Base-by-base conservation (phyloP, 257 asterid genomes). In the Anisodus tanguticus region DNA sequence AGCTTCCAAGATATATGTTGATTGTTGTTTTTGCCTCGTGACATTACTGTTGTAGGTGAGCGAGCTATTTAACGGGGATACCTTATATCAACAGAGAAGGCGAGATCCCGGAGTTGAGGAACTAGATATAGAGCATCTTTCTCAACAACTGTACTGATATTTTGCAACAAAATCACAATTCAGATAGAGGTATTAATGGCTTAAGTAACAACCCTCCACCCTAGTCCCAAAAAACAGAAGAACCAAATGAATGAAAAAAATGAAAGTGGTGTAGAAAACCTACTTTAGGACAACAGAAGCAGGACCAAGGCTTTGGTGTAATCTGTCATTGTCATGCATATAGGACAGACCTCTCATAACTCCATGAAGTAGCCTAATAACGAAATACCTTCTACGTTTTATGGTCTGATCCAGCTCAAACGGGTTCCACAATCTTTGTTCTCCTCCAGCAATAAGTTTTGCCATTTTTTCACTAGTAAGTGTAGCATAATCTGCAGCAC, bases 291-390 rank as follows among this genome's bases (percentile, higher is more conserved):
- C 90, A 81, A 95, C 88, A 63, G 99, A 95, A 89, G 95, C 92
- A 84, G 99, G 98, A 85, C 99, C 99, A 68, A 95, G 93, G 88
- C 99, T 95, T 88, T 95, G 98, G 89, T 95, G 98, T 87, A 95
- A 72, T 79, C 91, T 90, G 86, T 94, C 97, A 43, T 86, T 87
- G 81, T 89, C 93, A 71, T 95, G 98, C 98, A 95, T 90, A 90
- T 89, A 93, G 83, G 92, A 91, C 77, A 95, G 91, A 67, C 97
- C 98, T 85, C 89, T 89, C 79, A 95, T 84, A 49, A 85, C 85
- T 60, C 97, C 99, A 87, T 89, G 95, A 86, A 95, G 91, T 85
- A 95, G 90, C 88, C 88, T 95, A 47, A 90, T 89, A 51, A 94
- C 81, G n/a, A 90, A 95, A 80, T 90, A 88, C 82, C 93, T 91